phyloP scores from a whole-genome alignment of 2,329 filamentous ascomycete species.

The Aspergillus udagawae region DNA sequence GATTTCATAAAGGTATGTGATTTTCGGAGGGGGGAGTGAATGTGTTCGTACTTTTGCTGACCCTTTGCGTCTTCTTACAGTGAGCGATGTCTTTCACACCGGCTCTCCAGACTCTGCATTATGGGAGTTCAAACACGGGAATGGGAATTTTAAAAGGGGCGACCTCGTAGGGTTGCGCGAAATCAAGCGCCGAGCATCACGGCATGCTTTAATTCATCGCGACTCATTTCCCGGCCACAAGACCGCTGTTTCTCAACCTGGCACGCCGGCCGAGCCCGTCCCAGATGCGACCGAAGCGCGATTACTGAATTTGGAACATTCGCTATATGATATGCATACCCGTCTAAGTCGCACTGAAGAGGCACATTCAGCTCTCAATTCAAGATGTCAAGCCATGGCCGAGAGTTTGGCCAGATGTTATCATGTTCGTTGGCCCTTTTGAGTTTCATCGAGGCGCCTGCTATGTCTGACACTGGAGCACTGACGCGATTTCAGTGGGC shows the following conservation, averaged over 20 bases:
- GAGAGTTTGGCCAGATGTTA: conserved; percentile 74
- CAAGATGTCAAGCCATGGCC: conserved; percentile 75
- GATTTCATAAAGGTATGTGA: conserved; percentile 87
- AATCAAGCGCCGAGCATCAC: conserved; percentile 90
- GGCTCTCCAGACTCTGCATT: conserved; percentile 87
- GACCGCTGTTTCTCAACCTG: conserved; percentile 69
- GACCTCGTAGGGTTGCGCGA: conserved; percentile 87
- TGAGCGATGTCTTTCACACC: conserved; percentile 97
- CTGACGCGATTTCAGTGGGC: conserved; percentile 57
- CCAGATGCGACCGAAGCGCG: conserved; percentile 74
- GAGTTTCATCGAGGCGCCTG: conserved; percentile 6
- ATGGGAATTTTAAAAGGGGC: conserved; percentile 93
- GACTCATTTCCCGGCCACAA: conserved; percentile 82
- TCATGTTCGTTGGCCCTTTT: conserved; percentile 47
- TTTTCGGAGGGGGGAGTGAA: not conserved
- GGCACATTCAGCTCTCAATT: conserved; percentile 69
- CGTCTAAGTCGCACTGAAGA: conserved; percentile 82
- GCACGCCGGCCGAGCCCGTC: conserved; percentile 79
- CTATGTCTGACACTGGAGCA: not conserved
- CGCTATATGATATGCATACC: conserved; percentile 72
- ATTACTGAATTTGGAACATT: conserved; percentile 72
- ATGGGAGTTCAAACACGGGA: conserved; percentile 99
- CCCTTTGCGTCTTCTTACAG: conserved; percentile 44
- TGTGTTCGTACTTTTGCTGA: conserved; percentile 6
- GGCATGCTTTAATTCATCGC: conserved; percentile 87